These are phyloP conservation scores for Coccomyxa subellipsoidea DNA, from an alignment of 163 green algal species.

Conservation along the genomic window DNA sequence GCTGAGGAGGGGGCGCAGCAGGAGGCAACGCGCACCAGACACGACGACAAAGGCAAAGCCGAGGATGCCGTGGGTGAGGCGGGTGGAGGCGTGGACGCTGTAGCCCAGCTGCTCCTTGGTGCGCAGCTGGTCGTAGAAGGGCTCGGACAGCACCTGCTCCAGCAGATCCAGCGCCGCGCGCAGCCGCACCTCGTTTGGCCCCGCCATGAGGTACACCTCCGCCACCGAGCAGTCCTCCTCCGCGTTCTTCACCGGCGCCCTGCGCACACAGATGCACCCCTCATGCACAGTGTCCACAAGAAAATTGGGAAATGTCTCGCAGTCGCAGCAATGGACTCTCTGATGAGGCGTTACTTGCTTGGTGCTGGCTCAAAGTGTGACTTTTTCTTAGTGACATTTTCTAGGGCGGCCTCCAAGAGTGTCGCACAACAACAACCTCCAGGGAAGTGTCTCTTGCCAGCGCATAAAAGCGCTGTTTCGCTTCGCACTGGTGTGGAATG, in stretches of 20 bases:
- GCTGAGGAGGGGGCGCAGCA: background rate
- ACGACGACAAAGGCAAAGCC: conserved; percentile 80
- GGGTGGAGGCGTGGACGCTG: conserved; percentile 70
- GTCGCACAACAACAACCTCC: no score
- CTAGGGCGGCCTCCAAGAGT: no score
- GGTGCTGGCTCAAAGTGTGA: no score
- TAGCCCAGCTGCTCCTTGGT: conserved; percentile 96
- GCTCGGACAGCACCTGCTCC: conserved; percentile 75
- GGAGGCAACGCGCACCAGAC: conserved; percentile 27
- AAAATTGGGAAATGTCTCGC: no score
- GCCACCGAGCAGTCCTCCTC: conserved; percentile 73
- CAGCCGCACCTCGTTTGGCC: conserved; percentile 32
- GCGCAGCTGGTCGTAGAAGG: conserved; percentile 80
- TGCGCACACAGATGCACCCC: conserved; percentile 12
- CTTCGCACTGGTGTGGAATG: no score
- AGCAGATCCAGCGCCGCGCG: conserved; percentile 58
- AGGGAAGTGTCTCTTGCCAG: no score
- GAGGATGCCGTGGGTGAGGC: conserved; percentile 78
- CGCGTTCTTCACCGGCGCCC: conserved; percentile 52
- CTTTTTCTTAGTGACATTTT: no score
- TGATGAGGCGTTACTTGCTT: no score
- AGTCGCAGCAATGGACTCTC: no score
- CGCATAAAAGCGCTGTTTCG: no score
- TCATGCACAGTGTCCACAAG: background rate
- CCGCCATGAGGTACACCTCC: conserved; percentile 76